Evolutionary conservation across 2,329 filamentous ascomycete genomes (phyloP), one percentile per base, ranked within the genome.

Genomic region (Myotisia sp.): DNA sequence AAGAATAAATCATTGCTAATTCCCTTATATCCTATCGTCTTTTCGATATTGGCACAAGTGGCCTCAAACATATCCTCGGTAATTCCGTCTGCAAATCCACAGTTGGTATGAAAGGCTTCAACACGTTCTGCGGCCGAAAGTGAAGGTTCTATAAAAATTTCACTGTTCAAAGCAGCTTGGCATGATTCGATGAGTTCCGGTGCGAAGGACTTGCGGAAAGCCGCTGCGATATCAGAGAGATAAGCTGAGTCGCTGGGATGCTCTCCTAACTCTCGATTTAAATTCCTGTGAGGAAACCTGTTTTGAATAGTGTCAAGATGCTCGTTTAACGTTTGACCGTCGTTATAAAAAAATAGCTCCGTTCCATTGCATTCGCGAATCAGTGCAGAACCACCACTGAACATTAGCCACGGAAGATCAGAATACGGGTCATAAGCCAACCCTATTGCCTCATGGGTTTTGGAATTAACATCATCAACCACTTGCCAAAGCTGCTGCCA

Each of bases 401-500:
- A 79, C 3, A 92, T 68, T 29, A 92, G 69, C 84, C 85, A 94
- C 2, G 83, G 72, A 61, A 86, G 70, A 32, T 78, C 76, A 6
- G 70, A 67, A 30, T 71, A 67, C 1, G 68, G 55, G 48, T 95
- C 90, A 36, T 82, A 75, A 0, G 76, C 72, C 28, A 95, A 63
- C 1, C 81, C 76, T 28, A 95, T 59, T 0, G 82, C 78, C 49
- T 94, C 86, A 12, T 80, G 79, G 48, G 86, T 71, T 48, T 83
- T 78, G 48, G 80, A 85, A 52, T 95, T 85, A 26, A 98, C 63
- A 52, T 93, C 86, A 8, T 81, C 68, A 12, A 92, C 68, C 12
- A 95, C 68, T 20, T 85, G 76, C 61, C 85, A 93, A 56, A 92
- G 92, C 33, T 81, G 74, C 42, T 80, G 75, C 90, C 90, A 98